A percentile compares a stretch with the other conserved stretches of the same genome.
phyloP scores from a whole-genome alignment of 768 basidiomycete species.

The Phlebiopsis gigantea region DNA sequence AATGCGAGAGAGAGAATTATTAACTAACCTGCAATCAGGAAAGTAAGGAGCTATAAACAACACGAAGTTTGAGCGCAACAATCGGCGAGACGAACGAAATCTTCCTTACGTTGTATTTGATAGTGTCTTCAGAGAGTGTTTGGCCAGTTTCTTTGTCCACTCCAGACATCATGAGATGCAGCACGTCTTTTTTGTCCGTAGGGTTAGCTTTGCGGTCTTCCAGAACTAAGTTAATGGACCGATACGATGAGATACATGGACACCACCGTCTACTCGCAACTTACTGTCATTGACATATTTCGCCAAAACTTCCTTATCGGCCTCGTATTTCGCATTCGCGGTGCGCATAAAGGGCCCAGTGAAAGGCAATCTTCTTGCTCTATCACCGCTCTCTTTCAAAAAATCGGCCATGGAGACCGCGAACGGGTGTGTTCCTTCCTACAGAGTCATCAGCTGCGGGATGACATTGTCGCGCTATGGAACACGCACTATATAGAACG shows the following conservation, averaged over 20 bases:
- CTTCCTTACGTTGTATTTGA: constrained; percentile 38
- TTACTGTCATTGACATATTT: constrained; percentile 35
- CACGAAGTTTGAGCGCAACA: not conserved
- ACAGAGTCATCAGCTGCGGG: constrained; percentile 7
- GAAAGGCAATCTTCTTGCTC: constrained; percentile 29
- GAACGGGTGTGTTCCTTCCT: constrained; percentile 35
- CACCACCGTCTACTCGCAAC: too few relatives aligned
- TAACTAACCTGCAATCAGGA: constrained; percentile 42
- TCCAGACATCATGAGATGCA: constrained; percentile 40
- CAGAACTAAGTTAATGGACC: constrained; percentile 30
- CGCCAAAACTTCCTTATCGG: constrained; percentile 34
- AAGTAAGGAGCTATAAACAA: constrained; percentile 41
- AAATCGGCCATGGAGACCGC: constrained; percentile 37
- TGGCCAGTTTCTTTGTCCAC: constrained; percentile 40
- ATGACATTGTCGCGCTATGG: too few relatives aligned
- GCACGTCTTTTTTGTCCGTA: constrained; percentile 36
- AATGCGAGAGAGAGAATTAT: not conserved
- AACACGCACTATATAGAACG: constrained; percentile 34
- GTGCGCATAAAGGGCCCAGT: constrained; percentile 30
- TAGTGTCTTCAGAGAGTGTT: constrained; percentile 34
- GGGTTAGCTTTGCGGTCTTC: constrained; percentile 34
- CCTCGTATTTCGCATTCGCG: constrained; percentile 33
- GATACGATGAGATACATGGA: not conserved
- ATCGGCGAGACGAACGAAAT: too few relatives aligned
- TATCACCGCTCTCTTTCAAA: constrained; percentile 32